These are phyloP conservation scores for Leccinum colubrinum DNA, from an alignment of 1,284 basidiomycete genomes.

Conservation along the genomic window DNA sequence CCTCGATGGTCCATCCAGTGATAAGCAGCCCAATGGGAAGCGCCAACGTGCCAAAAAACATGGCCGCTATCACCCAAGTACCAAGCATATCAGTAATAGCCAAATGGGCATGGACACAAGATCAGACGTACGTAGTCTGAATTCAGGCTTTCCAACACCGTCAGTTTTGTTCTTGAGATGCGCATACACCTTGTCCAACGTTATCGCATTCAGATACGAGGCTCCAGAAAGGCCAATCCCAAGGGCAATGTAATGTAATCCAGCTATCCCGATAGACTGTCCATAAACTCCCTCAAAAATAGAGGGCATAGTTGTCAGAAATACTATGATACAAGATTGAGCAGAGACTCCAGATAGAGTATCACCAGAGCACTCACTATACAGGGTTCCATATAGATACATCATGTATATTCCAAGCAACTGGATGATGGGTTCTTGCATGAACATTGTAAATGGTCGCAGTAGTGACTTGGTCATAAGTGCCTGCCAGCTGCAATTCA, in stretches of 20 bases:
- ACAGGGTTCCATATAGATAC: conserved; percentile 51
- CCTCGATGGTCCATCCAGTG: conserved; percentile 63
- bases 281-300: conserved; percentile 57
- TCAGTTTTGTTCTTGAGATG: conserved; percentile 40
- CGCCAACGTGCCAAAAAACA: conserved; percentile 55
- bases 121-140: conserved; percentile 33
- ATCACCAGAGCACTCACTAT: conserved; percentile 39
- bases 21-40: conserved; percentile 62
- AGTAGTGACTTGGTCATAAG: conserved; percentile 17
- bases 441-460: conserved; percentile 49
- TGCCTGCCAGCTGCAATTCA: conserved; percentile 33
- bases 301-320: conserved; percentile 62
- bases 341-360: neutral
- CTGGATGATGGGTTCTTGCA: conserved; percentile 47
- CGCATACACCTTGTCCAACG: conserved; percentile 48
- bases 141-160: conserved; percentile 49
- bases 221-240: conserved; percentile 42
- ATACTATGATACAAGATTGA: conserved; percentile 36
- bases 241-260: conserved; percentile 56
- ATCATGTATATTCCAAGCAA: conserved; percentile 48
- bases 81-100: no score
- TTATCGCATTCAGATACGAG: conserved; percentile 48
- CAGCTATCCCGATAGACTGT: conserved; percentile 53
- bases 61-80: conserved; percentile 41
- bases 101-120: neutral